Evolutionary conservation across 2,329 filamentous ascomycete species (phyloP).

Genomic region (Venturia pyrina): DNA sequence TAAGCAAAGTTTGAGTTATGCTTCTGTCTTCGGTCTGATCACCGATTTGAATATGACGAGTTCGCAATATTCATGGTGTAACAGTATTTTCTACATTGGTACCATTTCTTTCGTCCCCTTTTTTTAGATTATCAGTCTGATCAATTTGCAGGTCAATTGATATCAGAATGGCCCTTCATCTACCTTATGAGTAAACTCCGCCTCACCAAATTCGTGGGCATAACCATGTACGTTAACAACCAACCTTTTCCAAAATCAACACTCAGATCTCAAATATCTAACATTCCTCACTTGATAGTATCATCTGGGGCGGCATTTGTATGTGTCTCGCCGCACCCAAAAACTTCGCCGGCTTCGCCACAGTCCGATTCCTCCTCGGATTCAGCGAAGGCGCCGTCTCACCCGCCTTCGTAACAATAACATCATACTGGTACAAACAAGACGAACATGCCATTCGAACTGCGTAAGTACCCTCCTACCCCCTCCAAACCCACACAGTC

Average conservation of each 20-base stretch:
- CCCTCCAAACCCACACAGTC: too few relatives aligned
- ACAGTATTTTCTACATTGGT: constrained; percentile 36
- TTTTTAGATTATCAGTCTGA: neutral
- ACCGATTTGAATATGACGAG: constrained; percentile 36
- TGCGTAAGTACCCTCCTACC: constrained; percentile 13
- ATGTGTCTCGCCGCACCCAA: constrained; percentile 35
- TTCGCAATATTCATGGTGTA: constrained; percentile 40
- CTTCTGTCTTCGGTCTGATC: constrained; percentile 37
- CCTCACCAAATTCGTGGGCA: constrained; percentile 41
- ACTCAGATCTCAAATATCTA: too few relatives aligned
- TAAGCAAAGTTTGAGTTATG: constrained; percentile 42
- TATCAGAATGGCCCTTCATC: constrained; percentile 40
- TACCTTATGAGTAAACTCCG: constrained; percentile 42
- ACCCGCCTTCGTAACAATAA: constrained; percentile 38
- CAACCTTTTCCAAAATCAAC: neutral
- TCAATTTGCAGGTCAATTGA: neutral
- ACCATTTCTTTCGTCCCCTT: constrained; percentile 21
- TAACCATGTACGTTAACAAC: constrained; percentile 25
- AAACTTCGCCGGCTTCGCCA: constrained; percentile 26
- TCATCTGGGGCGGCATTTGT: constrained; percentile 35
- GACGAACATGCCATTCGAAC: constrained; percentile 21
- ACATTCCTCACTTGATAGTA: neutral
- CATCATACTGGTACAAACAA: constrained; percentile 23
- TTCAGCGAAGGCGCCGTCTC: constrained; percentile 36
- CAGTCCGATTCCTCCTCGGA: constrained; percentile 22